Conservation (phyloP, 2,329 filamentous ascomycete genomes). For the Scedosporium apiospermum region DNA sequence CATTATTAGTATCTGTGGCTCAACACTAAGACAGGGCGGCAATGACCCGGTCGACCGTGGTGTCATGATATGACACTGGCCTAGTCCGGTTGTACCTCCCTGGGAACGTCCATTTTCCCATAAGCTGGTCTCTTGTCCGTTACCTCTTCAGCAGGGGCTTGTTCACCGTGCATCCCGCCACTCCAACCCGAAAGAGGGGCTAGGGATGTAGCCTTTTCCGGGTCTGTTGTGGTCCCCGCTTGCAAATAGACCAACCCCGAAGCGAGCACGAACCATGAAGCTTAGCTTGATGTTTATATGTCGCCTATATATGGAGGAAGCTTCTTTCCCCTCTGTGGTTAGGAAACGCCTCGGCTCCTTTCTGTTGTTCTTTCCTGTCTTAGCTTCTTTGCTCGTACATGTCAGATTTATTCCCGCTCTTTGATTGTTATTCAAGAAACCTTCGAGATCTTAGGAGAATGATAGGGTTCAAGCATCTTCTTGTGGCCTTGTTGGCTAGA, state of each 20-base stretch:
- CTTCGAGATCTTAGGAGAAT: not conserved
- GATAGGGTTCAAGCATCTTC: not conserved
- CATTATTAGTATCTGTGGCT: not conserved
- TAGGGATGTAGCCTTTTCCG: too few species aligned
- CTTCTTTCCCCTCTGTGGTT: not conserved
- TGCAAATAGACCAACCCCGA: too few species aligned
- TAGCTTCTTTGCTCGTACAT: not conserved
- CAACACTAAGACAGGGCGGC: not conserved
- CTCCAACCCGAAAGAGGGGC: too few species aligned
- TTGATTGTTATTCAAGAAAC: not conserved
- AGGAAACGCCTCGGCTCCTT: not conserved
- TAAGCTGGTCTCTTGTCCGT: not conserved
- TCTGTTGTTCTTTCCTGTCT: not conserved
- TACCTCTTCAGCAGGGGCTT: not conserved
- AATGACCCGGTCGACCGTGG: not conserved
- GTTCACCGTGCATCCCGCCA: too few species aligned
- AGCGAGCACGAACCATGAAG: too few species aligned
- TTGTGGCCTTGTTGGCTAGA: not conserved
- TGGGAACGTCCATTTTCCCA: not conserved
- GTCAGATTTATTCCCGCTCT: not conserved
- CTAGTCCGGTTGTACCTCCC: not conserved
- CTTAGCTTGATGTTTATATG: too few species aligned
- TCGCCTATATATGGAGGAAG: too few species aligned
- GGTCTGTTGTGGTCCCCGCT: too few species aligned
- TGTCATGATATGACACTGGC: not conserved